Evolutionary conservation across 2,329 filamentous ascomycete species (phyloP).

Genomic region (Madurella fahalii): DNA sequence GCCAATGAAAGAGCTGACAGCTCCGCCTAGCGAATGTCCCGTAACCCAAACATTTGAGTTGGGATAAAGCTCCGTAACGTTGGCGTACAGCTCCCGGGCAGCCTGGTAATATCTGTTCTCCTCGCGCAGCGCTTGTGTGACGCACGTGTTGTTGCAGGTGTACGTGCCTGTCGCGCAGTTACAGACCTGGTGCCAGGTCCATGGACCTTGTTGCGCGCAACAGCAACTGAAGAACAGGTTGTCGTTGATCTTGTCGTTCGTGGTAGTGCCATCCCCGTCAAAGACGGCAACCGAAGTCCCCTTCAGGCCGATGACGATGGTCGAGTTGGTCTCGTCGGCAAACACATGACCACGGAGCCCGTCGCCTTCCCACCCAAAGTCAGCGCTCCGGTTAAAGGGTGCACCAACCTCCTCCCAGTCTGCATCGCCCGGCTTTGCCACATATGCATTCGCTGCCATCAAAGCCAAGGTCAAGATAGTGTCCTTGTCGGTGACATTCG

Average conservation of each 20-base stretch:
- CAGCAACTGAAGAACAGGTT: constrained; percentile 98
- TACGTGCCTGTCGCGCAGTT: constrained; percentile 86
- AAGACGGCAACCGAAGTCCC: constrained; percentile 88
- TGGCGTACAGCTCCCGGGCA: constrained; percentile 83
- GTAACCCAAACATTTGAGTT: constrained; percentile 81
- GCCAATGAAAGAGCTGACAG: constrained; percentile 82
- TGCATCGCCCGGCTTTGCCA: constrained; percentile 62
- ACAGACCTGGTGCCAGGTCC: constrained; percentile 87
- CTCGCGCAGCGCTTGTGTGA: constrained; percentile 66
- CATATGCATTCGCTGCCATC: constrained; percentile 89
- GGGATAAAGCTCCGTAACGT: constrained; percentile 86
- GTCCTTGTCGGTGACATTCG: constrained; percentile 79
- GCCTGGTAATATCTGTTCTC: constrained; percentile 92
- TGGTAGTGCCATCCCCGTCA: constrained; percentile 94
- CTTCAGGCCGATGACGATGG: constrained; percentile 87
- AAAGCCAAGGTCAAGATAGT: constrained; percentile 80
- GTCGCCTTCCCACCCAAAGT: constrained; percentile 90
- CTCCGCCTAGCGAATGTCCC: constrained; percentile 88
- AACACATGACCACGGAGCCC: constrained; percentile 91
- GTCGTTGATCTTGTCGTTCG: constrained; percentile 96
- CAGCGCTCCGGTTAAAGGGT: constrained; percentile 77
- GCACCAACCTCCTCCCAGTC: constrained; percentile 81
- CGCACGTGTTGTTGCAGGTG: constrained; percentile 88
- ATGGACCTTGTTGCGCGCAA: constrained; percentile 88
- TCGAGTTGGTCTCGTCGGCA: constrained; percentile 78